A percentile compares a stretch with the other conserved stretches of the same genome.
Evolutionary conservation across 768 basidiomycete genomes (phyloP).

Genomic region (Leccinum rimulosum): DNA sequence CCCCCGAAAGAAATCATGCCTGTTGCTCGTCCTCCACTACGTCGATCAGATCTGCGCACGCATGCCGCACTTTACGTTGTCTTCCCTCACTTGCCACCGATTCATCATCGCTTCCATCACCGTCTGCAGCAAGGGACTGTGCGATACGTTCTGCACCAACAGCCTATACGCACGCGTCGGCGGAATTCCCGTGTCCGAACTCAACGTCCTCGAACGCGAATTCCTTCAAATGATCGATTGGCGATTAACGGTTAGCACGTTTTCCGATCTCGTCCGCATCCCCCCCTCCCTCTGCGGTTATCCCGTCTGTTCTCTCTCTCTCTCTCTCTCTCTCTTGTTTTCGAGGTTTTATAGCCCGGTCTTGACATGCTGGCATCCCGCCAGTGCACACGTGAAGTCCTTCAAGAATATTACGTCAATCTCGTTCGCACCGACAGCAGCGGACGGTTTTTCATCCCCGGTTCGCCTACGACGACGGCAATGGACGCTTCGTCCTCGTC

Average conservation of each 20-base stretch:
- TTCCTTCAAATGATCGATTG: slow-evolving; percentile 91
- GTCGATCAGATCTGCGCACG: slow-evolving; percentile 92
- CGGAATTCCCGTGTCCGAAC: slow-evolving; percentile 86
- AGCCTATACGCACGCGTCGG: slow-evolving; percentile 94
- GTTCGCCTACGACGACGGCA: slow-evolving; percentile 29
- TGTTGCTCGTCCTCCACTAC: slow-evolving; percentile 82
- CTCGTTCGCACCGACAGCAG: slow-evolving; percentile 82
- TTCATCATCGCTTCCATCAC: slow-evolving; percentile 94
- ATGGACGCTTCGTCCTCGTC: slow-evolving; percentile 9
- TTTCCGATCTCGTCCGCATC: slow-evolving; percentile 21
- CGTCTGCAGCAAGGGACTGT: slow-evolving; percentile 91
- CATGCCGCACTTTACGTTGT: slow-evolving; percentile 85
- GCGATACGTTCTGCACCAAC: slow-evolving; percentile 95
- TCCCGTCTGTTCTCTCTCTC: not conserved
- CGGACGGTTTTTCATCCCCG: slow-evolving; percentile 53
- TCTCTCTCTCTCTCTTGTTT: not conserved
- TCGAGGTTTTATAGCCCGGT: slow-evolving; percentile 13
- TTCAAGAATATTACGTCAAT: slow-evolving; percentile 93
- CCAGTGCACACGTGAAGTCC: slow-evolving; percentile 85
- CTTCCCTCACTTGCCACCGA: slow-evolving; percentile 95
- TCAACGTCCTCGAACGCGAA: slow-evolving; percentile 93
- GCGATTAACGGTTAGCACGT: slow-evolving; percentile 80
- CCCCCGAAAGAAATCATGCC: slow-evolving; percentile 60
- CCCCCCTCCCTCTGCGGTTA: not conserved
- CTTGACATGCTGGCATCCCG: slow-evolving; percentile 16